Evolutionary conservation across 108 stramenopile genomes (phyloP).

Genomic region (Fragilariopsis cylindrus): DNA sequence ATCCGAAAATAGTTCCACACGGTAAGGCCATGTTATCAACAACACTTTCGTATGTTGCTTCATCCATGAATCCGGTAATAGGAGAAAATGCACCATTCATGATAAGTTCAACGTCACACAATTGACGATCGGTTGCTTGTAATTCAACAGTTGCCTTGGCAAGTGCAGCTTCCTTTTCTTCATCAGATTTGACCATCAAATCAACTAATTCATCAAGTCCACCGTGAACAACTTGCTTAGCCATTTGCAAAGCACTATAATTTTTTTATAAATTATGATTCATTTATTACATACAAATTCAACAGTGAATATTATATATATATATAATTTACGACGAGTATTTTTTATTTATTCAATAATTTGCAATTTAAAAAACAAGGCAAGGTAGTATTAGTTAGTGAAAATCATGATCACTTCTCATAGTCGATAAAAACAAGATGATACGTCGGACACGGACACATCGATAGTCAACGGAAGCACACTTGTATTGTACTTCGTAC

Average conservation of each 20-base stretch:
- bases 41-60: conserved; percentile 87
- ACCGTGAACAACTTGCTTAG: conserved; percentile 93
- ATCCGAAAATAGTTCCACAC: conserved; percentile 94
- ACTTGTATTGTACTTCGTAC: not conserved
- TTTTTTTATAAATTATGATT: not conserved
- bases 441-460: not conserved
- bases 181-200: conserved; percentile 86
- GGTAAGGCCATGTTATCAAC: conserved; percentile 93
- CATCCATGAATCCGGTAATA: conserved; percentile 97
- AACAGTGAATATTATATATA: too few species aligned
- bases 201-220: conserved; percentile 85
- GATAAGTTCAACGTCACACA: conserved; percentile 98
- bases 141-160: conserved; percentile 83
- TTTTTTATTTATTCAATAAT: too few species aligned
- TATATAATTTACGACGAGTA: too few species aligned
- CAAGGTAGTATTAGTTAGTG: too few species aligned
- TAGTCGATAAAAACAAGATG: too few species aligned
- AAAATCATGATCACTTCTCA: too few species aligned
- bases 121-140: conserved; percentile 92
- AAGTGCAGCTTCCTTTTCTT: conserved; percentile 87
- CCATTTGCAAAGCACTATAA: conserved; percentile 57
- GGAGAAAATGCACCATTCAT: conserved; percentile 99
- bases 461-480: not conserved
- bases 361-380: too few species aligned
- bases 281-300: too few species aligned